These are phyloP conservation scores for Rhizopus arrhizus DNA, from an alignment of 371 early-diverging fungal species.

Conservation along the genomic window DNA sequence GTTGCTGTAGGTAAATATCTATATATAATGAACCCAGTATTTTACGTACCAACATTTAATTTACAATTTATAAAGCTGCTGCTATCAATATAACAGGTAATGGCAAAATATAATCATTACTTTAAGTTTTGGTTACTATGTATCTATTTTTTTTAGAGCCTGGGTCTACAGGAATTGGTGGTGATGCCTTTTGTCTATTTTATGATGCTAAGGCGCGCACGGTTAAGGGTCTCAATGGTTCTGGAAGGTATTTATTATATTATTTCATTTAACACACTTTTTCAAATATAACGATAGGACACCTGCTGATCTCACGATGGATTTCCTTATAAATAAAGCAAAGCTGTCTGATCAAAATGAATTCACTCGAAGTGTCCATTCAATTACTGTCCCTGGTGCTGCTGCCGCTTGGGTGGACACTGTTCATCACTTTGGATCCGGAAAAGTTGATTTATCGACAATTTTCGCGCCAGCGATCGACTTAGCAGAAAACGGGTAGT, in stretches of 20 bases:
- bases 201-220: slow-evolving; percentile 65
- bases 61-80: slow-evolving; percentile 49
- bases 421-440: slow-evolving; percentile 72
- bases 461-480: slow-evolving; percentile 73
- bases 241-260: slow-evolving; percentile 58
- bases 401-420: slow-evolving; percentile 79
- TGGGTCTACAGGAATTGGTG: slow-evolving; percentile 88
- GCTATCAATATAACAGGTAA: slow-evolving; percentile 67
- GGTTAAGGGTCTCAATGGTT: slow-evolving; percentile 74
- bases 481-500: slow-evolving; percentile 72
- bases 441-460: slow-evolving; percentile 58
- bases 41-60: neutral
- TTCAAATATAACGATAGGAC: slow-evolving; percentile 34
- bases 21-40: neutral
- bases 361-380: slow-evolving; percentile 55
- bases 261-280: neutral
- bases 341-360: slow-evolving; percentile 40
- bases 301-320: slow-evolving; percentile 63
- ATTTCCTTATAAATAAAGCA: slow-evolving; percentile 35
- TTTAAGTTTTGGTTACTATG: neutral
- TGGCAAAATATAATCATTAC: too few species aligned
- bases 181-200: slow-evolving; percentile 87
- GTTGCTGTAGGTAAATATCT: slow-evolving; percentile 59
- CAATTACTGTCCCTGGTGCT: slow-evolving; percentile 87
- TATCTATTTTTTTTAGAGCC: slow-evolving; percentile 57